A percentile compares a stretch with the other conserved stretches of the same genome.
Conservation (phyloP, 208 protist species). For the Wallacemonas sp. region DNA sequence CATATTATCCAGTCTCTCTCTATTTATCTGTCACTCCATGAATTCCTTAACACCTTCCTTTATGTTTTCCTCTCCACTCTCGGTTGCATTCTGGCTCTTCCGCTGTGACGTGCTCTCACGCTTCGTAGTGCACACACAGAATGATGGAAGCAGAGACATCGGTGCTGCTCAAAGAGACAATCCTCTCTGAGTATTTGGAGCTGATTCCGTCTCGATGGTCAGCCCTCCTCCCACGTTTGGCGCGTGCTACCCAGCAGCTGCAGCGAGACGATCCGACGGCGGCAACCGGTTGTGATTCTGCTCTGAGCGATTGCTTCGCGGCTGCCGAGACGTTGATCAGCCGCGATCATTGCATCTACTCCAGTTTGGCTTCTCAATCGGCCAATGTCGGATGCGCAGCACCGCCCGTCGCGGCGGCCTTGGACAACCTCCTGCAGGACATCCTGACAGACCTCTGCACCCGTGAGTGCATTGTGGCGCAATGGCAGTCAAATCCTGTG, state of each 20-base stretch:
- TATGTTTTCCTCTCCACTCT: too few species aligned
- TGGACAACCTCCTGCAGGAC: conserved; percentile 27
- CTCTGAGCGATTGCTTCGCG: conserved; percentile 36
- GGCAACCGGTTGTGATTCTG: neutral
- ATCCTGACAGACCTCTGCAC: conserved; percentile 37
- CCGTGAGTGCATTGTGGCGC: conserved; percentile 46
- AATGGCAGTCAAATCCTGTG: conserved; percentile 33
- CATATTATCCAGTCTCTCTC: too few species aligned
- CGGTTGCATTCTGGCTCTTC: too few species aligned
- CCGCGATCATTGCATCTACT: conserved; percentile 51
- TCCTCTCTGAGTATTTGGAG: conserved; percentile 43
- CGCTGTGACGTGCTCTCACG: too few species aligned
- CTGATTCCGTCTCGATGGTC: conserved; percentile 58
- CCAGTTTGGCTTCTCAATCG: too few species aligned
- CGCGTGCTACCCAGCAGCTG: conserved; percentile 48
- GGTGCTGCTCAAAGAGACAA: conserved; percentile 29
- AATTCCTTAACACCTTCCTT: too few species aligned
- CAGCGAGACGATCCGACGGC: conserved; percentile 19
- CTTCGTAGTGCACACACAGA: too few species aligned
- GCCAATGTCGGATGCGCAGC: too few species aligned
- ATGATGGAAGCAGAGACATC: too few species aligned
- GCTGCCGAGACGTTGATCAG: conserved; percentile 36
- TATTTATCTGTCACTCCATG: too few species aligned
- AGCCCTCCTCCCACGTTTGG: conserved; percentile 42
- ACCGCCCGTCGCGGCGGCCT: neutral